Conservation (phyloP, 768 basidiomycete species). For the Termitomyces sp. region DNA sequence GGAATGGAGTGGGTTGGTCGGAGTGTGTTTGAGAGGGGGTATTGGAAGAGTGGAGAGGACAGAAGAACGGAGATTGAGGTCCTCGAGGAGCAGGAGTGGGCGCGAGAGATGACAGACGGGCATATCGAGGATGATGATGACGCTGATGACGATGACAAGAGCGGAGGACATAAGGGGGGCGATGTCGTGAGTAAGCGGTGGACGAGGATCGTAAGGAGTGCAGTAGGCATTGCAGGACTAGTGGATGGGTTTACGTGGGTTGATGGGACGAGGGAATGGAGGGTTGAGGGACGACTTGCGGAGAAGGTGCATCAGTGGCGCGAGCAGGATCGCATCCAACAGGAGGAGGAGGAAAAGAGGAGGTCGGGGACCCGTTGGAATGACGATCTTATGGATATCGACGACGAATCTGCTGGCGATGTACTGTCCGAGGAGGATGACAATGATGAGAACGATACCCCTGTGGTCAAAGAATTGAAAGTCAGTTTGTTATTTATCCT, state of each 20-base stretch:
- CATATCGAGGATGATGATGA: conserved; percentile 77
- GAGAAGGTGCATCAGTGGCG: conserved; percentile 70
- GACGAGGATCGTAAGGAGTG: conserved; percentile 71
- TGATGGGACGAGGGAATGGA: conserved; percentile 57
- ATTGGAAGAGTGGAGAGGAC: conserved; percentile 82
- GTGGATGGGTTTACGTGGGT: conserved; percentile 78
- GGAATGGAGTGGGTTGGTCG: conserved; percentile 97
- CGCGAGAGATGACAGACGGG: conserved; percentile 61
- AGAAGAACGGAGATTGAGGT: conserved; percentile 74
- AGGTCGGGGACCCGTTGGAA: conserved; percentile 57
- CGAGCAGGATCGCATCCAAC: conserved; percentile 64
- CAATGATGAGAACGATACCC: conserved; percentile 65
- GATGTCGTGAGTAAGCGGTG: conserved; percentile 57
- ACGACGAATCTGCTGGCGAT: conserved; percentile 48
- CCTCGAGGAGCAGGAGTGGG: conserved; percentile 54
- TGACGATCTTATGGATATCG: conserved; percentile 72
- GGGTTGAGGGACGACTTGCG: conserved; percentile 57
- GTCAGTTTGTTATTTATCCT: conserved; percentile 31
- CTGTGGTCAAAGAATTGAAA: conserved; percentile 79
- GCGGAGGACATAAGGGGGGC: conserved; percentile 17
- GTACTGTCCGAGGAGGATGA: conserved; percentile 44
- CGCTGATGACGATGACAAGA: conserved; percentile 18
- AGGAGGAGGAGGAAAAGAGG: conserved; percentile 65
- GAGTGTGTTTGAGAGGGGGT: conserved; percentile 88
- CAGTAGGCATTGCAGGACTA: conserved; percentile 57